Base-by-base conservation (phyloP, 1,284 basidiomycete species). In the Apiotrichum gracile region DNA sequence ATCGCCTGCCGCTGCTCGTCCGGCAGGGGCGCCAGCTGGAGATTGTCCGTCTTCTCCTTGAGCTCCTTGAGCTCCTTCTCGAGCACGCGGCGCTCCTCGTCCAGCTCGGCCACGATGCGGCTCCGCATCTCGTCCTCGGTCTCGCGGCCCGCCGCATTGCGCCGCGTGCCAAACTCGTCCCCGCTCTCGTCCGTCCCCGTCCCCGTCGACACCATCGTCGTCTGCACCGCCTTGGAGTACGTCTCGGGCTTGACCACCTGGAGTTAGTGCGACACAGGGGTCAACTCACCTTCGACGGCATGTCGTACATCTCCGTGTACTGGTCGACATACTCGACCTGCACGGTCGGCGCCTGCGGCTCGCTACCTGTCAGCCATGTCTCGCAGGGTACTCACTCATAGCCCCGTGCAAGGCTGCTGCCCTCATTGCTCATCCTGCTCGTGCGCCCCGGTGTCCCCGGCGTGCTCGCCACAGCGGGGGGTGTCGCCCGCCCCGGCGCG, bases 211-310 rank as follows among this genome's bases (percentile, higher is more conserved):
- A 57, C 58, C 33, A 65, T 61, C 27, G 84, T 80, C 0, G 91
- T 96, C 72, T 97, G 93, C 2, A 94, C 86, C 63, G 91, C 87
- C 73, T 94, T 96, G 61, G 92, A 93, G 68, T 96, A 97, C 46
- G 88, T 85, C 66, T 61, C 52, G 26, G 43, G 57, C 47, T 54
- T 62, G 31, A 31, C 24, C 17, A 39, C 51, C 55, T 57, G 35
- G 8, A 5, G 46, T 52, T 17, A 49, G 51, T 16, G 4, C 16
- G 14, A 13, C 2, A 16, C n/a, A 5, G 25, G 16, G 12, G 3
- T 4, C 8, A 27, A 57, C 77, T 31, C 48, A 88, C 89, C 78
- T 87, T 88, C 66, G 85, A 83, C 0, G 91, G 90, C n/a, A 92
- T 75, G 65, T 92, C 89, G 64, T 89, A 93, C 13, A 93, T 76